These are phyloP conservation scores for Hibiscus tridactylites DNA, from an alignment of 345 rosid genomes.

Conservation along the genomic window DNA sequence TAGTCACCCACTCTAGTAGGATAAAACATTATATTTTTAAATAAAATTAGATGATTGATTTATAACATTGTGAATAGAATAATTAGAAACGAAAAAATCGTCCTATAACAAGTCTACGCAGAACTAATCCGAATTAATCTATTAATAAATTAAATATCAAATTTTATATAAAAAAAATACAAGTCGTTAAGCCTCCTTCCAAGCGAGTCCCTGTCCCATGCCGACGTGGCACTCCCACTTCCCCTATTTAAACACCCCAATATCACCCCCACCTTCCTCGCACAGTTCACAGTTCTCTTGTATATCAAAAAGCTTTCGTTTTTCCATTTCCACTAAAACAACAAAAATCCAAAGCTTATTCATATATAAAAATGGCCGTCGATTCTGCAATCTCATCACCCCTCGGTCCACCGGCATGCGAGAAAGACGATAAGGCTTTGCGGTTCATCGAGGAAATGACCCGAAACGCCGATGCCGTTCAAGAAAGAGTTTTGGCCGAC, in stretches of 20 bases:
- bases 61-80: too few relatives aligned
- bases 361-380: slow-evolving; percentile 43
- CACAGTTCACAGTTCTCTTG: neutral
- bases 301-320: neutral
- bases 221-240: slow-evolving; percentile 29
- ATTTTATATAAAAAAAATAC: too few relatives aligned
- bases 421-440: slow-evolving; percentile 70
- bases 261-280: slow-evolving; percentile 3
- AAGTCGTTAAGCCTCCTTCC: slow-evolving; percentile 26
- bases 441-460: slow-evolving; percentile 76
- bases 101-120: too few relatives aligned
- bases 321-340: neutral
- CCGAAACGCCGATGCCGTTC: slow-evolving; percentile 53
- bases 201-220: slow-evolving; percentile 8
- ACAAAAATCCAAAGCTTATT: neutral
- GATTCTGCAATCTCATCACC: slow-evolving; percentile 57
- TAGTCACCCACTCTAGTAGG: too few relatives aligned
- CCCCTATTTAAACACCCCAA: slow-evolving; percentile 36
- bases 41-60: too few relatives aligned
- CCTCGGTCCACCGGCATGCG: slow-evolving; percentile 70
- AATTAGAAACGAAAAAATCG: too few relatives aligned
- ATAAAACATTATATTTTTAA: too few relatives aligned
- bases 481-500: slow-evolving; percentile 52
- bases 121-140: too few relatives aligned
- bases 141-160: too few relatives aligned